Evolutionary conservation across 768 basidiomycete genomes (phyloP).

Genomic region (Boletus bicolor): DNA sequence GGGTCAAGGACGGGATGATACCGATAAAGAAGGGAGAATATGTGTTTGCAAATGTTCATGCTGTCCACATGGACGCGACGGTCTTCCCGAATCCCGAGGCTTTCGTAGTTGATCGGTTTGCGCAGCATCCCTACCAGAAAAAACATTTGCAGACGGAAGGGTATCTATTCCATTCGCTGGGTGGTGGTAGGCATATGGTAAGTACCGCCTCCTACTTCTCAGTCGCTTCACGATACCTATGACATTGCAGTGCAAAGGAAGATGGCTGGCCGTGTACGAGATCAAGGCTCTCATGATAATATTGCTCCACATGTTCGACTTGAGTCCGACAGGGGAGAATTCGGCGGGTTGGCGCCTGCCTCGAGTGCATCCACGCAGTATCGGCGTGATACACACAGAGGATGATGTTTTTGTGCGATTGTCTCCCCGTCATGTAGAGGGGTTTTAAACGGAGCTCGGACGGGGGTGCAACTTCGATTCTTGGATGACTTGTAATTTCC

Average conservation of each 20-base stretch:
- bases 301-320: slow-evolving; percentile 15
- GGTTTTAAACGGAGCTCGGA: neutral
- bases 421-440: neutral
- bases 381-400: slow-evolving; percentile 15
- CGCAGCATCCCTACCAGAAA: slow-evolving; percentile 9
- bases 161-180: slow-evolving; percentile 14
- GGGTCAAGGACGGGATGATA: slow-evolving; percentile 5
- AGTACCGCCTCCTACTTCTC: neutral
- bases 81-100: slow-evolving; percentile 10
- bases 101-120: slow-evolving; percentile 23
- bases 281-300: slow-evolving; percentile 20
- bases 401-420: slow-evolving; percentile 16
- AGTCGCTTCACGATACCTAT: neutral
- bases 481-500: neutral
- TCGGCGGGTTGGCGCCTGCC: slow-evolving; percentile 7
- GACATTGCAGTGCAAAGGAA: slow-evolving; percentile 19
- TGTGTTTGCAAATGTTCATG: slow-evolving; percentile 16
- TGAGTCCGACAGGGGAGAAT: neutral
- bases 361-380: slow-evolving; percentile 10
- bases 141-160: slow-evolving; percentile 13
- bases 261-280: slow-evolving; percentile 24
- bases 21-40: slow-evolving; percentile 22
- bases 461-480: neutral
- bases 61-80: slow-evolving; percentile 17
- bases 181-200: slow-evolving; percentile 19